Conservation (phyloP, 192 early-diverging fungal genomes). For the Glomus cerebriforme region DNA sequence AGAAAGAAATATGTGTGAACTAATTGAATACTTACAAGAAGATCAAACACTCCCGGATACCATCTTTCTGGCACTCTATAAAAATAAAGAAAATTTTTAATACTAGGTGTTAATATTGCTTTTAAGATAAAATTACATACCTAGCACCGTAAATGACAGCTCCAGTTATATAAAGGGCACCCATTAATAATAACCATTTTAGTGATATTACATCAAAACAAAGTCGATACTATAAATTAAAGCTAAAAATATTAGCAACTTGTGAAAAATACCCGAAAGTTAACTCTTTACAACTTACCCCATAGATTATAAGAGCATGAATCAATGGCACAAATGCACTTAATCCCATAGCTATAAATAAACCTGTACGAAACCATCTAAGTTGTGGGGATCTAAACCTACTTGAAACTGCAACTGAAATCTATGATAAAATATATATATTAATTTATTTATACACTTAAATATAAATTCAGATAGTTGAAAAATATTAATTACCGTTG, state of each 20-base stretch:
- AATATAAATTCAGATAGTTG: neutral
- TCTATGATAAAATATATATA: constrained; percentile 26
- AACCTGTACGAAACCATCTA: constrained; percentile 72
- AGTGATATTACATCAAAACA: constrained; percentile 61
- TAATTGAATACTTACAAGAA: constrained; percentile 56
- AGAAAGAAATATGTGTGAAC: neutral
- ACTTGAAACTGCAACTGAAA: constrained; percentile 58
- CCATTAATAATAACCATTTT: constrained; percentile 71
- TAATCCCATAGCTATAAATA: constrained; percentile 82
- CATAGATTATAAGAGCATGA: constrained; percentile 68
- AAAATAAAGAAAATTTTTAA: neutral
- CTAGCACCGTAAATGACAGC: constrained; percentile 77
- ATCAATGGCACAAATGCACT: constrained; percentile 71
- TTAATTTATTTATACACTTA: neutral
- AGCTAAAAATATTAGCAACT: neutral
- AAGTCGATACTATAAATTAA: constrained; percentile 31
- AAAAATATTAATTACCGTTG: constrained; percentile 52
- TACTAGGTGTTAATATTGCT: neutral
- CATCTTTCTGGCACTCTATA: constrained; percentile 77
- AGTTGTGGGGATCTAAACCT: constrained; percentile 75
- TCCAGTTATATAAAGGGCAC: constrained; percentile 74
- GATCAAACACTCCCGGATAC: constrained; percentile 83
- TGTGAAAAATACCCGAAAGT: constrained; percentile 6
- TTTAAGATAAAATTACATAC: neutral
- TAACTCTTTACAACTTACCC: constrained; percentile 48